Percentiles rank a stretch among this genome's conserved stretches.
Conservation (phyloP, 1,284 basidiomycete species). For the Leccinum ponderosum region DNA sequence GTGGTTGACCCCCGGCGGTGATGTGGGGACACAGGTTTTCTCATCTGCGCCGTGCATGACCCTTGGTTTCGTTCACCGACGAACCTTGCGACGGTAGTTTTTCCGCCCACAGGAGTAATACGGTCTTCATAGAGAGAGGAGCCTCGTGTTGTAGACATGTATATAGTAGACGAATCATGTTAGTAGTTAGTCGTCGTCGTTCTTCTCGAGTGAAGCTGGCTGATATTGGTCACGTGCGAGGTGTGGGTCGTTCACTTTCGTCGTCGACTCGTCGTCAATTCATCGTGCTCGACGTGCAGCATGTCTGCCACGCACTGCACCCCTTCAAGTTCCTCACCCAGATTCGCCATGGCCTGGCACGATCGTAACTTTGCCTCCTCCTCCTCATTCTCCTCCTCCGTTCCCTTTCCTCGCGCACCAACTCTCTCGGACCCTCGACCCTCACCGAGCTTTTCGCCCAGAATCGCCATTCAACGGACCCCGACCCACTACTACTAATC, state of each 20-base stretch:
- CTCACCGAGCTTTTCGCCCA: conserved; percentile 7
- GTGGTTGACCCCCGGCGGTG: conserved; percentile 9
- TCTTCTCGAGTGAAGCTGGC: neutral
- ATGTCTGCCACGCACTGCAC: conserved; percentile 33
- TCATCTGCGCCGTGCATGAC: conserved; percentile 14
- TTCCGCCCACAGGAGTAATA: conserved; percentile 26
- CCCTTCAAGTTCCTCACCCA: conserved; percentile 15
- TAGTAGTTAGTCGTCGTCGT: neutral
- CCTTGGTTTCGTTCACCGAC: conserved; percentile 22
- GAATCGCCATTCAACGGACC: conserved; percentile 14
- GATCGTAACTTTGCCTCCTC: neutral
- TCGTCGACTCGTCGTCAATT: neutral
- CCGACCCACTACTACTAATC: conserved; percentile 8
- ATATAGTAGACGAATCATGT: conserved; percentile 9
- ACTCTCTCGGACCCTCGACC: conserved; percentile 9
- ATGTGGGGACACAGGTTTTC: conserved; percentile 23
- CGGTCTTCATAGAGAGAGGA: conserved; percentile 28
- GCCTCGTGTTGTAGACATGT: conserved; percentile 25
- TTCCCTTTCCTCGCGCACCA: conserved; percentile 20
- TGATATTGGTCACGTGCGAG: conserved; percentile 29
- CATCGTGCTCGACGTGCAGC: conserved; percentile 25
- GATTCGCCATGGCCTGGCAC: neutral
- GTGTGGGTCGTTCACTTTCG: conserved; percentile 6
- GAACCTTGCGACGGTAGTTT: conserved; percentile 12
- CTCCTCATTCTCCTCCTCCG: conserved; percentile 16